These are phyloP conservation scores for Daldinia eschscholtzii DNA, from an alignment of 2,329 filamentous ascomycete species.

Conservation along the genomic window DNA sequence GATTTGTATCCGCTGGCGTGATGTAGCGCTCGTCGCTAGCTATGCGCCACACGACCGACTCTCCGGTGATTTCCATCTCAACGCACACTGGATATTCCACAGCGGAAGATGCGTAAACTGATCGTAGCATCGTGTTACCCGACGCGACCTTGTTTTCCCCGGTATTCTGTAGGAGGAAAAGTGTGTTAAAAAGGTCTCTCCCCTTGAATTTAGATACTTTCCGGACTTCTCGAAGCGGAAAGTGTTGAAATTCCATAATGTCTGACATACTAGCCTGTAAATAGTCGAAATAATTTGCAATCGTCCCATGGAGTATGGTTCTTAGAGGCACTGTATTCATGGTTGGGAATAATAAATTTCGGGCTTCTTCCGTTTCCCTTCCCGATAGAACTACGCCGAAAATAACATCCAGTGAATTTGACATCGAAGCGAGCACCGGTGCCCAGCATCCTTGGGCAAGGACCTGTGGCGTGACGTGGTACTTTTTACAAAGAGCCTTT, in stretches of 20 bases:
- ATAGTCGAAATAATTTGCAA: slow-evolving; percentile 74
- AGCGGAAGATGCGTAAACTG: slow-evolving; percentile 72
- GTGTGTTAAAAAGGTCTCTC: slow-evolving; percentile 63
- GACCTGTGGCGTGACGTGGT: slow-evolving; percentile 79
- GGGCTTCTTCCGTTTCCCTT: slow-evolving; percentile 77
- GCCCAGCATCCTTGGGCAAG: slow-evolving; percentile 84
- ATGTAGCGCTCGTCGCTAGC: slow-evolving; percentile 74
- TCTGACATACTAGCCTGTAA: slow-evolving; percentile 77
- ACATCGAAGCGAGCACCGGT: slow-evolving; percentile 73
- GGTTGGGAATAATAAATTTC: slow-evolving; percentile 82
- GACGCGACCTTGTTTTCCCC: slow-evolving; percentile 7
- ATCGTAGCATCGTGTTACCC: slow-evolving; percentile 65
- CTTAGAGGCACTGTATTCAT: slow-evolving; percentile 92
- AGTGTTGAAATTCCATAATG: slow-evolving; percentile 79
- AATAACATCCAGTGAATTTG: slow-evolving; percentile 76
- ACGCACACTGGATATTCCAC: slow-evolving; percentile 87
- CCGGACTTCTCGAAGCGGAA: slow-evolving; percentile 79
- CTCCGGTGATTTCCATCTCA: slow-evolving; percentile 76
- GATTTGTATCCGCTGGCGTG: slow-evolving; percentile 58
- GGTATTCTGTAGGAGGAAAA: slow-evolving; percentile 67
- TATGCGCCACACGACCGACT: slow-evolving; percentile 75
- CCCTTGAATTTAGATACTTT: slow-evolving; percentile 57
- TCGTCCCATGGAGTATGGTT: slow-evolving; percentile 76
- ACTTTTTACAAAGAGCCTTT: slow-evolving; percentile 71
- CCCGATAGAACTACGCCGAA: slow-evolving; percentile 90